phyloP scores from a whole-genome alignment of 495 filamentous ascomycete genomes.

The Cetradonia linearis region DNA sequence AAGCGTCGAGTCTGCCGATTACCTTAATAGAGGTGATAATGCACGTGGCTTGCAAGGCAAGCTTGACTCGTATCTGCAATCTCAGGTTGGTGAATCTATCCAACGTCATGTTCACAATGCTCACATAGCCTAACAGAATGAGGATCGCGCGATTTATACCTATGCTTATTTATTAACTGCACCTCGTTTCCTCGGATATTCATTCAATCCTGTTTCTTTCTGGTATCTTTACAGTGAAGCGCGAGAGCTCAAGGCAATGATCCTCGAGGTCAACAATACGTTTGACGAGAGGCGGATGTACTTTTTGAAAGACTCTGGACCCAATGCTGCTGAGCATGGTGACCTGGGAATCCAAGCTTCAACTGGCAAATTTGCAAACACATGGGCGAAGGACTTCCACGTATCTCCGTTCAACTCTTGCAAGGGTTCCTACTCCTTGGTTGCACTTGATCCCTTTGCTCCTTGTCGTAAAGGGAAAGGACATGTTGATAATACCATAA shows the following conservation, averaged over 20 bases:
- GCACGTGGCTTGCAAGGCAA: slow-evolving; percentile 45
- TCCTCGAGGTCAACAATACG: slow-evolving; percentile 72
- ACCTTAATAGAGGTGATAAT: slow-evolving; percentile 42
- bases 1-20: slow-evolving; percentile 46
- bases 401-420: slow-evolving; percentile 65
- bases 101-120: neutral
- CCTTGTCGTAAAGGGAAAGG: slow-evolving; percentile 21
- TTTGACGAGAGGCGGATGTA: slow-evolving; percentile 56
- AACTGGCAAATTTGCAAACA: slow-evolving; percentile 31
- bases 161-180: slow-evolving; percentile 61
- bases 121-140: slow-evolving; percentile 15
- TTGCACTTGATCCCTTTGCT: slow-evolving; percentile 45
- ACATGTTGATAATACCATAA: slow-evolving; percentile 45
- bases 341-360: neutral
- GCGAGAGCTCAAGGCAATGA: slow-evolving; percentile 51
- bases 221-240: slow-evolving; percentile 64
- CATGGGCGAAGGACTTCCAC: slow-evolving; percentile 61
- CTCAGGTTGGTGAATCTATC: slow-evolving; percentile 21
- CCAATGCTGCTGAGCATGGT: neutral
- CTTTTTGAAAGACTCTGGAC: slow-evolving; percentile 19
- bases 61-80: slow-evolving; percentile 45
- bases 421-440: slow-evolving; percentile 49
- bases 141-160: slow-evolving; percentile 29
- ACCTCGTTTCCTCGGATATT: slow-evolving; percentile 57
- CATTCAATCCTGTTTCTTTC: slow-evolving; percentile 68